Percentiles rank a stretch among this genome's conserved stretches.
Conservation (phyloP, 2,329 filamentous ascomycete species). For the Balansia obtecta region DNA sequence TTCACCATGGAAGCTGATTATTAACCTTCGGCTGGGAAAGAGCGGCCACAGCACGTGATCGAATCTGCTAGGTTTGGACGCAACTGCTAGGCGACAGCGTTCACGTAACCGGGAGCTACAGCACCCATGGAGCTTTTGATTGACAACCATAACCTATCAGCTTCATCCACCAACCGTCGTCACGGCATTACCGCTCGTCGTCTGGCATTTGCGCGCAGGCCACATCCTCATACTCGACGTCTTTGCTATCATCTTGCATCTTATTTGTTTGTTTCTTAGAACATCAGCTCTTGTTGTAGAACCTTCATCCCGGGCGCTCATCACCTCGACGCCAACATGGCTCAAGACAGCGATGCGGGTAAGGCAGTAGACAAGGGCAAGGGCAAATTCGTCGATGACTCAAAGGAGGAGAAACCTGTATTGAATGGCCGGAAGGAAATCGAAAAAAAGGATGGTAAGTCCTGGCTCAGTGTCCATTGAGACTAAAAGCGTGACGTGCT, state of each 20-base stretch:
- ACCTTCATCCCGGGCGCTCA: conserved; percentile 16
- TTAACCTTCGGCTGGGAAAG: conserved; percentile 7
- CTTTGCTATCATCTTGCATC: conserved; percentile 4
- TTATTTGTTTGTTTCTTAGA: neutral
- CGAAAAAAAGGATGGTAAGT: conserved; percentile 41
- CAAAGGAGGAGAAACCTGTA: conserved; percentile 56
- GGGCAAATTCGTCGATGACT: conserved; percentile 70
- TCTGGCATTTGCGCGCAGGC: neutral
- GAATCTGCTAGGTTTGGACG: conserved; percentile 15
- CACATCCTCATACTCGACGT: neutral
- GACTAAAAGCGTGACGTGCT: conserved; percentile 10
- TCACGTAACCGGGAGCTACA: conserved; percentile 32
- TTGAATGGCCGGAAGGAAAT: conserved; percentile 70
- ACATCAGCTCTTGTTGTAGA: conserved; percentile 4
- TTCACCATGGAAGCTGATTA: neutral
- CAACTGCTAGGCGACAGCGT: conserved; percentile 26
- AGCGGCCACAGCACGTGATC: conserved; percentile 17
- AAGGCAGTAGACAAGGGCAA: conserved; percentile 89
- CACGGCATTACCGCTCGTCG: neutral
- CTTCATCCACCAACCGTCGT: conserved; percentile 17
- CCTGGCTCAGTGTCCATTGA: conserved; percentile 5
- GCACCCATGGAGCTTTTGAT: conserved; percentile 20
- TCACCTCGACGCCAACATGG: conserved; percentile 51
- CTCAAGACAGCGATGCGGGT: conserved; percentile 81
- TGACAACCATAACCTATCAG: conserved; percentile 23